These are phyloP conservation scores for Arachis stenosperma DNA, from an alignment of 306 rosid species.

Conservation along the genomic window DNA sequence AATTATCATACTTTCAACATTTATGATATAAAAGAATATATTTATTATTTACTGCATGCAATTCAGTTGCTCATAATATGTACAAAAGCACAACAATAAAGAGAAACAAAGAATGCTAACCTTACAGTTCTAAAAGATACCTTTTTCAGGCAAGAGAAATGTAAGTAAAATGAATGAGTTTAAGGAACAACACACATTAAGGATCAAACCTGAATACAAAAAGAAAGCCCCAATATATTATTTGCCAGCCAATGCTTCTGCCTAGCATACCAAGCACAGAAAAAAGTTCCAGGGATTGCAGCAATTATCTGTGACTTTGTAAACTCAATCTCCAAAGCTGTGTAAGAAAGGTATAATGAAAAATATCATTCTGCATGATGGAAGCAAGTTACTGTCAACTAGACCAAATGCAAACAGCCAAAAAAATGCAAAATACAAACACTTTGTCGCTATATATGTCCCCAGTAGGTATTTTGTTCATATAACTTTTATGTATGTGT, in stretches of 20 bases:
- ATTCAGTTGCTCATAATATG: slow-evolving; percentile 3
- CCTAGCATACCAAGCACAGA: slow-evolving; percentile 87
- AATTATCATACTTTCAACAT: no score
- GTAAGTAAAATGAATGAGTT: slow-evolving; percentile 3
- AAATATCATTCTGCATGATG: slow-evolving; percentile 75
- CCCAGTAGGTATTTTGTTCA: not conserved
- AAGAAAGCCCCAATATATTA: slow-evolving; percentile 79
- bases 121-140: slow-evolving; percentile 4
- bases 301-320: slow-evolving; percentile 83
- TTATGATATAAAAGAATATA: not conserved
- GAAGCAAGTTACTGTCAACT: slow-evolving; percentile 59
- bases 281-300: slow-evolving; percentile 85
- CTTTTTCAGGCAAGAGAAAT: slow-evolving; percentile 6
- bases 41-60: not conserved
- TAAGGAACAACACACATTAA: not conserved
- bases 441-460: not conserved
- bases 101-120: slow-evolving; percentile 22
- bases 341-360: slow-evolving; percentile 72
- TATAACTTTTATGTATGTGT: not conserved
- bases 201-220: slow-evolving; percentile 78
- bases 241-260: slow-evolving; percentile 93
- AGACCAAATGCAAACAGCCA: slow-evolving; percentile 44
- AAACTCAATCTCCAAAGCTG: slow-evolving; percentile 96
- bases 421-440: not conserved
- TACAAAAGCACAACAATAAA: not conserved